Evolutionary conservation across 2,329 filamentous ascomycete species (phyloP), one percentile per base, ranked within the genome.

Genomic region (Aureobasidium lini): DNA sequence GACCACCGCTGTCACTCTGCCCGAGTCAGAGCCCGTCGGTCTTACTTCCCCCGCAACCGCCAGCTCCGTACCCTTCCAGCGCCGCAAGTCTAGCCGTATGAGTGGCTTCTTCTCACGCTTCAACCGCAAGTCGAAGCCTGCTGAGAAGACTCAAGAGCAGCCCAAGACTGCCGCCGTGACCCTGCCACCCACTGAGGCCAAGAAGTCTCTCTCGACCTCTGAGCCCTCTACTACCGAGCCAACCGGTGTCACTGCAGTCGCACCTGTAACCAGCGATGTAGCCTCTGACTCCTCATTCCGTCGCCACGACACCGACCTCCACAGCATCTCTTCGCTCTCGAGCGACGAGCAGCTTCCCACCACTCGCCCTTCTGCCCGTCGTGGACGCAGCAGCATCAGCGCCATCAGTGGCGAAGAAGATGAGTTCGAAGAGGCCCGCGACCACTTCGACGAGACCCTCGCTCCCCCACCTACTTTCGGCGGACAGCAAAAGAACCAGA

Each of bases 381-480:
- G 66, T 9, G 70, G 70, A n/a, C 66, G 70, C 16, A 64, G 62
- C n/a, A 66, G 63, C 29, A 67, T 63, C 6, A 70, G 66, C 1
- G 11, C 16, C 59, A 64, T 40, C 60, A 65, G 68, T 9, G 70
- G 72, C 46, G 73, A 69, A 31, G 71, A 77, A 29, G 67, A 78
- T 6, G 78, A 81, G 44, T 78, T 79, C 57, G 79, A 83, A 60
- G 81, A 83, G 69, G 78, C 76, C 9, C 73, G 73, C 61, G 78
- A 81, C 64, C 68, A 70, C 44, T 79, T 80, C 60, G 78, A 82
- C 62, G 76, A 79, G 64, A 72, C 68, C 39, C 66, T 76, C 16
- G 73, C 71, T 47, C 75, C 75, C 39, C 72, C 73, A 15, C 73
- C 75, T 39, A 72, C 67, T 36, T 76, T 77, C 62, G 68, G 59